phyloP scores from a whole-genome alignment of 139 green algal species.

The Yamagishiella unicocca region DNA sequence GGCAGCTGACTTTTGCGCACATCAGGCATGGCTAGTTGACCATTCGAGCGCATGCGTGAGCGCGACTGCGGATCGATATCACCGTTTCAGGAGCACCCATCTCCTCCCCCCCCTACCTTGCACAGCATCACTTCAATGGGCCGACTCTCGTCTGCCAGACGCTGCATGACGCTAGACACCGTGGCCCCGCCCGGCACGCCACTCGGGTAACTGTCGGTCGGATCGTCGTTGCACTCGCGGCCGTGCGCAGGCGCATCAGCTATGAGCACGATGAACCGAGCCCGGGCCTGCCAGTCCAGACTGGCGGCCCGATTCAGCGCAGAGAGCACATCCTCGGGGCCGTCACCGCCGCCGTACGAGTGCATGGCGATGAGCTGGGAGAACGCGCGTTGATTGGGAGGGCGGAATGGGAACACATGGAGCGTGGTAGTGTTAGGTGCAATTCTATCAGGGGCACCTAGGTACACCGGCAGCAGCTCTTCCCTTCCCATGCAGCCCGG shows the following conservation, averaged over 20 bases:
- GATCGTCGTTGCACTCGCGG: conserved; percentile 25
- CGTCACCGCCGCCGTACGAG: conserved; percentile 54
- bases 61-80: too few species aligned
- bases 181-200: conserved; percentile 28
- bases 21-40: too few species aligned
- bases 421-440: too few species aligned
- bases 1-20: too few species aligned
- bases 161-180: conserved; percentile 3
- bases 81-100: too few species aligned
- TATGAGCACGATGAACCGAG: conserved; percentile 56
- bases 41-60: too few species aligned
- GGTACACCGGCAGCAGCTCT: too few species aligned
- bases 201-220: conserved; percentile 21
- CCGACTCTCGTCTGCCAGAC: neutral
- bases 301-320: conserved; percentile 42
- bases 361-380: conserved; percentile 9
- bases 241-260: conserved; percentile 60
- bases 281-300: conserved; percentile 55
- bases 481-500: too few species aligned
- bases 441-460: too few species aligned
- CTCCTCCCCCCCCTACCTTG: conserved; percentile 11
- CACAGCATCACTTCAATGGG: conserved; percentile 39
- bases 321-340: conserved; percentile 56
- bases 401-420: too few species aligned
- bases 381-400: too few species aligned